These are phyloP conservation scores for Lentinus polychrous DNA, from an alignment of 1,284 basidiomycete genomes.

Conservation along the genomic window DNA sequence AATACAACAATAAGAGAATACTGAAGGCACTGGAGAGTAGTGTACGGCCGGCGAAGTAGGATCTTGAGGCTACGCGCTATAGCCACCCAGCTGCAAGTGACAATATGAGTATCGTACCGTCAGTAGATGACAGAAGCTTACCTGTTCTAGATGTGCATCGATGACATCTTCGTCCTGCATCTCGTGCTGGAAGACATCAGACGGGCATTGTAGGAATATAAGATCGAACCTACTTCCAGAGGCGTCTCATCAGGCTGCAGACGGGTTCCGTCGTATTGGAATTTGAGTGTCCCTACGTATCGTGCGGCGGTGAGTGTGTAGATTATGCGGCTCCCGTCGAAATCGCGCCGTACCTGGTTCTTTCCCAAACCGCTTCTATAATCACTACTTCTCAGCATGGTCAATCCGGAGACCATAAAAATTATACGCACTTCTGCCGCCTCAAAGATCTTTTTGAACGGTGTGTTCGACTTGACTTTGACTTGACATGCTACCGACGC, in stretches of 20 bases:
- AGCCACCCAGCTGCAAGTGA: no score
- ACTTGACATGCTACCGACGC: slow-evolving; percentile 33
- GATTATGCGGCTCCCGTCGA: not conserved
- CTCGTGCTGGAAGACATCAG: slow-evolving; percentile 28
- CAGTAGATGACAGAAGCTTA: slow-evolving; percentile 16
- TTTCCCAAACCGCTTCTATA: slow-evolving; percentile 52
- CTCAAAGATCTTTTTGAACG: slow-evolving; percentile 59
- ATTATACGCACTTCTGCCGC: slow-evolving; percentile 47
- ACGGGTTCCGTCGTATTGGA: slow-evolving; percentile 45
- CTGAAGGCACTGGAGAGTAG: no score
- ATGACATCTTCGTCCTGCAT: slow-evolving; percentile 55
- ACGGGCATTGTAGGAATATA: not conserved
- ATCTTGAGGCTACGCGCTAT: no score
- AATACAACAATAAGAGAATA: no score
- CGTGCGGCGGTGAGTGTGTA: not conserved
- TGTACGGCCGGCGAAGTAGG: no score
- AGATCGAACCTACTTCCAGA: slow-evolving; percentile 31
- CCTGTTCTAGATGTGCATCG: slow-evolving; percentile 50
- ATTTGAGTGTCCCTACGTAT: slow-evolving; percentile 47
- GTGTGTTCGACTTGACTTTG: slow-evolving; percentile 56
- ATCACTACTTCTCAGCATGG: not conserved
- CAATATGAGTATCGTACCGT: no score
- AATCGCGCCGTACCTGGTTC: slow-evolving; percentile 38
- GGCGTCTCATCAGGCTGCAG: slow-evolving; percentile 45
- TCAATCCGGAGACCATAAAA: not conserved